phyloP scores from a whole-genome alignment of 1,139 yeast species.

The Yamadazyma atlantica region DNA sequence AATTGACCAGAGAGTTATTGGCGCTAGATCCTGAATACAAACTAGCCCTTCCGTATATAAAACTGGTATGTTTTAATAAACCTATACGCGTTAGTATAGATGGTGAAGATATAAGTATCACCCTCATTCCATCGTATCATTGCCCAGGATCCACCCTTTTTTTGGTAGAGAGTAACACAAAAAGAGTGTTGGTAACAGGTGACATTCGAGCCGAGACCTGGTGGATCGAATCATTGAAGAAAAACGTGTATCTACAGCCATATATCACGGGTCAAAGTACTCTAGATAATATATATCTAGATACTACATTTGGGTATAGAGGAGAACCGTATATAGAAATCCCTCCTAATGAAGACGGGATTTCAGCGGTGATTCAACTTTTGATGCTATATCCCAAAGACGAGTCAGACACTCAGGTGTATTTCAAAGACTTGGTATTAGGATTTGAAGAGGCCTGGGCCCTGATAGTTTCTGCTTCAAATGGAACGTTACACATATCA shows the following conservation, averaged over 20 bases:
- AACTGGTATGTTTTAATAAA: slow-evolving; percentile 22
- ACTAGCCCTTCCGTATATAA: slow-evolving; percentile 22
- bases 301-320: slow-evolving; percentile 55
- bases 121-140: slow-evolving; percentile 49
- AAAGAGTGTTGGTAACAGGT: slow-evolving; percentile 53
- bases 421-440: slow-evolving; percentile 39
- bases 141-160: slow-evolving; percentile 67
- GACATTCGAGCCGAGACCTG: slow-evolving; percentile 59
- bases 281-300: slow-evolving; percentile 53
- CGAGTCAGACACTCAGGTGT: slow-evolving; percentile 39
- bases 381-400: slow-evolving; percentile 44
- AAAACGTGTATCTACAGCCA: slow-evolving; percentile 43
- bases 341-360: slow-evolving; percentile 43
- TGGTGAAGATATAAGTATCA: slow-evolving; percentile 18
- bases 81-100: slow-evolving; percentile 21
- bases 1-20: slow-evolving; percentile 41
- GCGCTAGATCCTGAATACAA: slow-evolving; percentile 23
- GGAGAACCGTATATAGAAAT: slow-evolving; percentile 50
- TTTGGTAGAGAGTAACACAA: slow-evolving; percentile 36
- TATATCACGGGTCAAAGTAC: slow-evolving; percentile 34
- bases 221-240: slow-evolving; percentile 44
- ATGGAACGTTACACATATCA: slow-evolving; percentile 25
- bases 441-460: slow-evolving; percentile 63
- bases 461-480: slow-evolving; percentile 31
- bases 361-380: slow-evolving; percentile 30